Evolutionary conservation across 768 basidiomycete species (phyloP).

Genomic region (Leccinum boreale): DNA sequence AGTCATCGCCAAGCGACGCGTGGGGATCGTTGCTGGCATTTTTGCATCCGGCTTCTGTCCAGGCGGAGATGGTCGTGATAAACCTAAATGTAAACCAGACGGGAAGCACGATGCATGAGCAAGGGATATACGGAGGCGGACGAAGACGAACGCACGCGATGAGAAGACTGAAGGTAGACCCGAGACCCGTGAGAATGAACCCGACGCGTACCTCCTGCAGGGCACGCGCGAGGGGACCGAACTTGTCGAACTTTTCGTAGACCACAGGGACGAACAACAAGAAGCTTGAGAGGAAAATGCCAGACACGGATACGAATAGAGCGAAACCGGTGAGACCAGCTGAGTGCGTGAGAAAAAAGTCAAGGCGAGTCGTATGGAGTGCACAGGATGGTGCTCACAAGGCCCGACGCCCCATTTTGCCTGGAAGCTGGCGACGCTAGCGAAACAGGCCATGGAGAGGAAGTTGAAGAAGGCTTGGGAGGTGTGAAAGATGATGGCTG

Average conservation of each 20-base stretch:
- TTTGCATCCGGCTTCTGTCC: slow-evolving; percentile 90
- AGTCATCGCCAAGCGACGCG: slow-evolving; percentile 62
- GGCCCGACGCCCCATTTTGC: slow-evolving; percentile 81
- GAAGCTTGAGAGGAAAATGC: slow-evolving; percentile 71
- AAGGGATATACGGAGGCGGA: neutral
- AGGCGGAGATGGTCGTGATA: slow-evolving; percentile 76
- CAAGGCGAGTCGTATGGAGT: slow-evolving; percentile 4
- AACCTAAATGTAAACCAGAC: slow-evolving; percentile 44
- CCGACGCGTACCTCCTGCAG: slow-evolving; percentile 79
- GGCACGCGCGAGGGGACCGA: slow-evolving; percentile 72
- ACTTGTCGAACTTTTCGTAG: slow-evolving; percentile 83
- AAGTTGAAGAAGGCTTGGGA: slow-evolving; percentile 92
- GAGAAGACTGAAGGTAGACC: slow-evolving; percentile 63
- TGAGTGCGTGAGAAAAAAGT: slow-evolving; percentile 30
- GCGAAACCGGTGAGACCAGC: slow-evolving; percentile 88
- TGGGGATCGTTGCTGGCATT: slow-evolving; percentile 79
- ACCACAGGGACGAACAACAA: slow-evolving; percentile 75
- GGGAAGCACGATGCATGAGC: slow-evolving; percentile 13
- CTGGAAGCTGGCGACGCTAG: slow-evolving; percentile 85
- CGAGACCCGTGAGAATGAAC: slow-evolving; percentile 77
- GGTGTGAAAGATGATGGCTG: slow-evolving; percentile 70
- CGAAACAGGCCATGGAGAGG: slow-evolving; percentile 88
- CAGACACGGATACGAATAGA: slow-evolving; percentile 70
- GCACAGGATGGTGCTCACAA: slow-evolving; percentile 52
- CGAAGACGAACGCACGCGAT: slow-evolving; percentile 59